Evolutionary conservation across 805 yeast genomes (phyloP).

Genomic region (Wickerhamomyces strasburgensis): DNA sequence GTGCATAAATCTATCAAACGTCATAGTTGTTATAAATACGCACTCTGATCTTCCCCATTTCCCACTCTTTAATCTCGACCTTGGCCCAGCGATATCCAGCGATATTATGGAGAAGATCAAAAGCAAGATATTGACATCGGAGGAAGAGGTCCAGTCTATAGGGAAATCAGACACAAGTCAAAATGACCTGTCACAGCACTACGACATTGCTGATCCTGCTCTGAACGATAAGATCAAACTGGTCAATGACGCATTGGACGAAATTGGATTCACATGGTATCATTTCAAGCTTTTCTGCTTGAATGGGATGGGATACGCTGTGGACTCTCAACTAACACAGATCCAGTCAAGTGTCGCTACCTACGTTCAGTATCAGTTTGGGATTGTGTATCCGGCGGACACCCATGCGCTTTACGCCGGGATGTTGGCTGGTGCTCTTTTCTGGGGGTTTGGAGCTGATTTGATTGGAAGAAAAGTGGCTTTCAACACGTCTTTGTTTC

Average conservation of each 20-base stretch:
- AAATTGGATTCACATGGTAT: constrained; percentile 55
- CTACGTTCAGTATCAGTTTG: constrained; percentile 42
- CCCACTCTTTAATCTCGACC: too few species aligned
- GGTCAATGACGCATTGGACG: constrained; percentile 50
- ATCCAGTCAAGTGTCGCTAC: constrained; percentile 41
- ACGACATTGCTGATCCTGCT: constrained; percentile 25
- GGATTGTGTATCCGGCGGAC: constrained; percentile 35
- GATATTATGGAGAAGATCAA: too few species aligned
- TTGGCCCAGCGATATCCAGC: too few species aligned
- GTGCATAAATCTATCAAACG: too few species aligned
- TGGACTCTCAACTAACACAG: constrained; percentile 44
- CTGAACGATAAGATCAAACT: constrained; percentile 33
- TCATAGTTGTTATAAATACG: too few species aligned
- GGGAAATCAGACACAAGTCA: too few species aligned
- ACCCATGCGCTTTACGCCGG: constrained; percentile 44
- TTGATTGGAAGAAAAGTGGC: constrained; percentile 46
- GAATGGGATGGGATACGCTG: constrained; percentile 49
- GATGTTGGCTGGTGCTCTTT: constrained; percentile 40
- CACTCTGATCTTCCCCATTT: too few species aligned
- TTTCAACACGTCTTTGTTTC: constrained; percentile 40
- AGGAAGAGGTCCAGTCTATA: too few species aligned
- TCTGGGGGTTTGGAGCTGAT: constrained; percentile 51
- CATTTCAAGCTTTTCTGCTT: constrained; percentile 40
- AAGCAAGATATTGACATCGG: too few species aligned
- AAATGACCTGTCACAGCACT: too few species aligned